Evolutionary conservation across 352 stramenopile species (phyloP).

Genomic region (Aphanomyces euteiches): DNA sequence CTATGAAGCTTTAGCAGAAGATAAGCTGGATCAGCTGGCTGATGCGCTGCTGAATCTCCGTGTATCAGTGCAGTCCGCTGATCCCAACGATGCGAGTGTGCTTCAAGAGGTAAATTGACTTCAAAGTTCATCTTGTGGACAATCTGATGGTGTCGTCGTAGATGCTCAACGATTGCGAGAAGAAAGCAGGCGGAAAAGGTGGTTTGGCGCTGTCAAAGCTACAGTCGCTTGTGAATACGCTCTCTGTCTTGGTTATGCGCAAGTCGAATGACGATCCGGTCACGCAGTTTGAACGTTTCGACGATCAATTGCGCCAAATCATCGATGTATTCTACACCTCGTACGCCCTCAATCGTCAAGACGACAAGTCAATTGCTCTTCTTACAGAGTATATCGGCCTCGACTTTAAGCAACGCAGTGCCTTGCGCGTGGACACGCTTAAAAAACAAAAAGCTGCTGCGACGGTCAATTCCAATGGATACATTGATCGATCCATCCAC

Average conservation of each 20-base stretch:
- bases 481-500: conserved; percentile 58
- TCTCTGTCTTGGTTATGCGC: conserved; percentile 44
- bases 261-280: conserved; percentile 32
- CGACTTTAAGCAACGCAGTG: conserved; percentile 41
- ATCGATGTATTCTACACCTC: conserved; percentile 28
- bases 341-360: neutral
- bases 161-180: conserved; percentile 70
- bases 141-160: conserved; percentile 23
- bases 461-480: conserved; percentile 69
- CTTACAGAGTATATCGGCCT: conserved; percentile 15
- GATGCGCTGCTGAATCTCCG: conserved; percentile 33
- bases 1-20: conserved; percentile 75
- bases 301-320: conserved; percentile 2
- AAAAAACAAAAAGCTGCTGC: conserved; percentile 48
- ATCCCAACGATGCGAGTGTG: conserved; percentile 37
- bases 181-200: conserved; percentile 53
- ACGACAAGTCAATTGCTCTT: neutral
- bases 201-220: conserved; percentile 45
- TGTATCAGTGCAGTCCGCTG: conserved; percentile 24
- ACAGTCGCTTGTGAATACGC: conserved; percentile 36
- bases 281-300: conserved; percentile 12
- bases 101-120: conserved; percentile 50
- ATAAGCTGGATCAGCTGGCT: conserved; percentile 46
- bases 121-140: neutral
- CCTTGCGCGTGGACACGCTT: conserved; percentile 52